Evolutionary conservation across 2,329 filamentous ascomycete species (phyloP).

Genomic region (Botrytis byssoidea): DNA sequence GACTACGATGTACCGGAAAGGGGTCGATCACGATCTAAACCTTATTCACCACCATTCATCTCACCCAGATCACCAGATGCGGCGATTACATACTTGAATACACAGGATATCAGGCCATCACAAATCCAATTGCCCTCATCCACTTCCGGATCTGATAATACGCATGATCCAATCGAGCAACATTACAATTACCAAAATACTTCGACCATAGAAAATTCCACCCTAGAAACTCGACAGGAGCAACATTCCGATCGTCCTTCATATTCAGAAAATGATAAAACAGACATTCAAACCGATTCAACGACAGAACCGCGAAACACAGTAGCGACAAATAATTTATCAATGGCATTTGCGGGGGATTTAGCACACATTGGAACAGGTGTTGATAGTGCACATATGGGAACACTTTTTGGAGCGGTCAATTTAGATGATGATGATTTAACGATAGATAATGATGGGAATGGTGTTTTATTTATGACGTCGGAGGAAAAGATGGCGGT

Average conservation of each 20-base stretch:
- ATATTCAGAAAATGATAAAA: conserved; percentile 2
- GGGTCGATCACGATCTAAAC: conserved; percentile 37
- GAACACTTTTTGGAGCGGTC: conserved; percentile 22
- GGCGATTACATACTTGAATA: not conserved
- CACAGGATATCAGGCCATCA: not conserved
- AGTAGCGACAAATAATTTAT: conserved; percentile 28
- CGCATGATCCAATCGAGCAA: conserved; percentile 20
- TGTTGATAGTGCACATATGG: conserved; percentile 29
- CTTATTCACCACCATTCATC: conserved; percentile 21
- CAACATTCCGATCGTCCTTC: conserved; percentile 7
- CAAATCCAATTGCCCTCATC: conserved; percentile 24
- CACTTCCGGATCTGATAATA: conserved; percentile 23
- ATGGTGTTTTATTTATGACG: conserved; percentile 16
- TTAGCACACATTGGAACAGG: conserved; percentile 34
- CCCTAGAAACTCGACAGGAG: conserved; percentile 17
- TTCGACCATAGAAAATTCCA: conserved; percentile 14
- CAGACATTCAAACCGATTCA: not conserved
- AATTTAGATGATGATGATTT: conserved; percentile 34
- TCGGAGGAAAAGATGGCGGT: conserved; percentile 16
- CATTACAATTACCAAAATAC: conserved; percentile 6
- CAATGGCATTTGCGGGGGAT: conserved; percentile 25
- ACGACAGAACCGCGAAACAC: conserved; percentile 29
- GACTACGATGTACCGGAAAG: conserved; percentile 32
- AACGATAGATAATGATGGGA: conserved; percentile 29
- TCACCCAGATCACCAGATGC: not conserved